A percentile compares a stretch with the other conserved stretches of the same genome.
Evolutionary conservation across 1,284 basidiomycete genomes (phyloP).

Genomic region (Earliella scabrosa): DNA sequence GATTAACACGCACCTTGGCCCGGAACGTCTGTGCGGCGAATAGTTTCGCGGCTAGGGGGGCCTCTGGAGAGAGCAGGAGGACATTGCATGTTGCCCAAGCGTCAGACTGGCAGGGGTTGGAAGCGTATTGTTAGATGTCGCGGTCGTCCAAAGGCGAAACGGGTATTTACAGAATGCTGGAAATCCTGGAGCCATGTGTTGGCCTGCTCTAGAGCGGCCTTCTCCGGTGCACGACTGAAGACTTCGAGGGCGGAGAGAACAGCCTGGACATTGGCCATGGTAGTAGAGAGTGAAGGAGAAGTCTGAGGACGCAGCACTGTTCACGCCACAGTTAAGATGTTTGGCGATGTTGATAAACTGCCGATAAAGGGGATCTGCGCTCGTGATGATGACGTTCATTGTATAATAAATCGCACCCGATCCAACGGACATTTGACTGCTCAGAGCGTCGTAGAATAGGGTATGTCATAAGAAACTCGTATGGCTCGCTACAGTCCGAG

Average conservation of each 20-base stretch:
- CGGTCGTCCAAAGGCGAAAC: conserved; percentile 63
- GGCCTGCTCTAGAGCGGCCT: conserved; percentile 80
- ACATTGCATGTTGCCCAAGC: conserved; percentile 97
- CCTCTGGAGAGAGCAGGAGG: conserved; percentile 82
- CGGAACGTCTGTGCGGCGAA: conserved; percentile 98
- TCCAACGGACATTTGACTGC: conserved; percentile 8
- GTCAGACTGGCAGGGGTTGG: conserved; percentile 67
- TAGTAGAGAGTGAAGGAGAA: conserved; percentile 5
- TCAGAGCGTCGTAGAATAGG: conserved; percentile 36
- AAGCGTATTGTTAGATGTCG: conserved; percentile 60
- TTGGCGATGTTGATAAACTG: conserved; percentile 23
- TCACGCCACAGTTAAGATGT: conserved; percentile 19
- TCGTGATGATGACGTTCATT: too few relatives aligned
- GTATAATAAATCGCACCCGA: neutral
- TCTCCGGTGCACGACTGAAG: conserved; percentile 81
- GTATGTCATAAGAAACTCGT: conserved; percentile 38
- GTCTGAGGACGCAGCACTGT: neutral
- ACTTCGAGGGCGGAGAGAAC: conserved; percentile 77
- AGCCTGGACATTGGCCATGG: conserved; percentile 71
- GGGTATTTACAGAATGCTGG: conserved; percentile 91
- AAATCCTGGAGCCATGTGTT: conserved; percentile 95
- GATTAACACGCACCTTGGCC: conserved; percentile 73
- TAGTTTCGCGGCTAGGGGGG: conserved; percentile 82
- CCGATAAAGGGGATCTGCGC: conserved; percentile 15
- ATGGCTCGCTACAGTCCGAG: conserved; percentile 38